Conservation (phyloP, 2,329 filamentous ascomycete species). For the Bipolaris victoriae region DNA sequence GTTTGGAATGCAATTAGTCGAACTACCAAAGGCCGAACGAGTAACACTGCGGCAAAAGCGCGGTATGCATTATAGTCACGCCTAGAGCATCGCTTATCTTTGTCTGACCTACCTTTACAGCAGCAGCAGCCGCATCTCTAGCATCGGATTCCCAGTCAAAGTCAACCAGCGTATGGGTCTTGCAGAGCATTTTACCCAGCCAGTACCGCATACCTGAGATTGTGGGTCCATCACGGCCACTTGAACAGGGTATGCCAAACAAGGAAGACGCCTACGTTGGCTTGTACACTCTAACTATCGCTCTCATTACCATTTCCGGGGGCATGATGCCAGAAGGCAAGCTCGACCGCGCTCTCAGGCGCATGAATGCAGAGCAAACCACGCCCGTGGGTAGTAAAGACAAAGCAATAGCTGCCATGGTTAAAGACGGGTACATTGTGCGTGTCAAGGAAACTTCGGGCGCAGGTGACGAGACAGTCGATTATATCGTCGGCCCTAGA, state of each 20-base stretch:
- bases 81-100: background rate
- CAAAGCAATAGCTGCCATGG: conserved; percentile 73
- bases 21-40: conserved; percentile 82
- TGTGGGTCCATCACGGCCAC: conserved; percentile 69
- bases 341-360: conserved; percentile 74
- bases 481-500: conserved; percentile 83
- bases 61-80: conserved; percentile 56
- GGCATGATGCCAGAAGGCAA: conserved; percentile 77
- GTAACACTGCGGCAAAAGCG: conserved; percentile 79
- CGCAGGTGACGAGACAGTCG: conserved; percentile 77
- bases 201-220: conserved; percentile 69
- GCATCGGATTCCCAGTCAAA: conserved; percentile 58
- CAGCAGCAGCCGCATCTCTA: conserved; percentile 60
- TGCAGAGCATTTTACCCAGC: conserved; percentile 74
- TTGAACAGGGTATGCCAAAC: conserved; percentile 57
- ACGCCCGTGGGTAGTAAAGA: conserved; percentile 78
- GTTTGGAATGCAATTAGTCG: conserved; percentile 93
- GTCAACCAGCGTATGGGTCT: conserved; percentile 73
- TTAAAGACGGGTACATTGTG: conserved; percentile 82
- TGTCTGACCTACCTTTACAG: background rate
- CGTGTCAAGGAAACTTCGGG: conserved; percentile 71
- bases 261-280: conserved; percentile 81
- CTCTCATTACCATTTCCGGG: conserved; percentile 75
- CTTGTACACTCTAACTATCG: conserved; percentile 79
- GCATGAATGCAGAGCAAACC: conserved; percentile 76